Base-by-base conservation (phyloP, 108 stramenopile species). In the Tribonema minus region DNA sequence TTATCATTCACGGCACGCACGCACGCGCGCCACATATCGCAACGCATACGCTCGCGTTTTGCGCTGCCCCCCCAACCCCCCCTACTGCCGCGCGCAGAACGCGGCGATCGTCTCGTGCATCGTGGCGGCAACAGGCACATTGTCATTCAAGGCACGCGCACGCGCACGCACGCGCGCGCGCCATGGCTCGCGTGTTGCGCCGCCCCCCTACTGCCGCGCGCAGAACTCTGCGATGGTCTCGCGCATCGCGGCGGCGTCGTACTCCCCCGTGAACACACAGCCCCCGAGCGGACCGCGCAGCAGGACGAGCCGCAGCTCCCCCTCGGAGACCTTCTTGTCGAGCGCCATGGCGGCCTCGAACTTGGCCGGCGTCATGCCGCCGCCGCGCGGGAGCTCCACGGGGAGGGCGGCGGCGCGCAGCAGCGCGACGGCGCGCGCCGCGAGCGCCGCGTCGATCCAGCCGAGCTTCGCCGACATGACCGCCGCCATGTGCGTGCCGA, bases 401-500 rank as follows among this genome's bases (percentile, higher is more conserved):
- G 84, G 84, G 36, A 85, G 39, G 31, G 34, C 29, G 9, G 84
- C 80, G 39, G 67, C 54, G 25, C 30, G 25, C 59, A 85, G 35
- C 27, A 85, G 80, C 34, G 6, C 29, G 25, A 76, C 68, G 29
- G 61, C 31, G 36, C 84, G 60, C 37, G 67, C 68, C 15, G 29
- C 33, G 63, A 94, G 77, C 15, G 68, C 83, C 28, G 65, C 65
- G 28, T 91, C 88, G 70, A 94, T 91, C 93, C 92, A 94, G 33
- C 94, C 95, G 86, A 94, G 84, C 61, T 81, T 73, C 33, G 84
- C 90, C 68, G 92, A 92, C 91, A 95, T 91, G 39, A 90, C 88
- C 3, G 95, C 91, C 20, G 96, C 98, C 95, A 95, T 96, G 64
- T 88, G 91, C 32, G 91, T 97, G 36, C 98, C 98, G 80, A 96